These are phyloP conservation scores for Eutypa lata DNA, from an alignment of 2,329 filamentous ascomycete species.

Conservation along the genomic window DNA sequence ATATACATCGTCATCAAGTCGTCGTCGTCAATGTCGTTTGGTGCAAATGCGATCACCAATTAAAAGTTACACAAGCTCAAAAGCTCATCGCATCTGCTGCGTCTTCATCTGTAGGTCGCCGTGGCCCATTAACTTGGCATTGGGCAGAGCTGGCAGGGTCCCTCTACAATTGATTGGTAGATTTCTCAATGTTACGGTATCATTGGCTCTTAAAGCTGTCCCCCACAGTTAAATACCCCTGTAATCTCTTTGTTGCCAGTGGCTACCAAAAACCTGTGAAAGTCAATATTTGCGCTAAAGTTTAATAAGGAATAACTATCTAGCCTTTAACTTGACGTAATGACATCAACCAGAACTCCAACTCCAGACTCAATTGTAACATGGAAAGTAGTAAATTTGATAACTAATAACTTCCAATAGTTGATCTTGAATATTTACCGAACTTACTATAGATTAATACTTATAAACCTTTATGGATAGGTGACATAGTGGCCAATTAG, in stretches of 20 bases:
- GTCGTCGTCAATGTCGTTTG: background rate
- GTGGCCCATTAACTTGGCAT: too few relatives aligned
- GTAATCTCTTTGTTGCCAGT: constrained; percentile 18
- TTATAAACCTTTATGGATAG: too few relatives aligned
- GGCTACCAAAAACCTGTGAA: constrained; percentile 23
- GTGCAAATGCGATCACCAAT: background rate
- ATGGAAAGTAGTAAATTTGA: background rate
- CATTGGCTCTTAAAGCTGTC: background rate
- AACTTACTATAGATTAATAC: too few relatives aligned
- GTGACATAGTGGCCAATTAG: constrained; percentile 2
- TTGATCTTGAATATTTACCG: background rate
- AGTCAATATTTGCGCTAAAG: constrained; percentile 24
- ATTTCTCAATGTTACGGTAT: too few relatives aligned
- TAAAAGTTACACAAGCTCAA: background rate
- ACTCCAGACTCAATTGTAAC: background rate
- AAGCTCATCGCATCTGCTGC: background rate
- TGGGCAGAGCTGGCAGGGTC: too few relatives aligned
- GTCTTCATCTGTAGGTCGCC: background rate
- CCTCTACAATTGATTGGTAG: too few relatives aligned
- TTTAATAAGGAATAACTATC: too few relatives aligned
- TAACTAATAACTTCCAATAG: background rate
- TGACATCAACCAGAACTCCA: background rate
- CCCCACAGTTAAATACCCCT: background rate
- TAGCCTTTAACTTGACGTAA: too few relatives aligned
- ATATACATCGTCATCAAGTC: background rate